Conservation (phyloP, 73 alveolate species). For the Paramecium pentaurelia region DNA sequence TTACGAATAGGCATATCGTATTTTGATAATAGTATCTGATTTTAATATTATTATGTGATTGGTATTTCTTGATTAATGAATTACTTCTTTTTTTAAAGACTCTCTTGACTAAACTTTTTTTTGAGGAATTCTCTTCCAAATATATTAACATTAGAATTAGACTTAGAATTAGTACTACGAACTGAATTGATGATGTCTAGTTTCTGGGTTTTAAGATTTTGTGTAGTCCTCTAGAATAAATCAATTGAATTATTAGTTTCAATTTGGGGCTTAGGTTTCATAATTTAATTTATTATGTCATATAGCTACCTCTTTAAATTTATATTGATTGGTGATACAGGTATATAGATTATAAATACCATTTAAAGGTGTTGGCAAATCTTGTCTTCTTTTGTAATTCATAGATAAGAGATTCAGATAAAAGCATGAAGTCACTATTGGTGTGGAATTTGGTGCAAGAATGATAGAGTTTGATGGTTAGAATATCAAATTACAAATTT, state of each 20-base stretch:
- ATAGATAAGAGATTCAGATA: conserved; percentile 87
- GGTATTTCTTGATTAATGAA: neutral
- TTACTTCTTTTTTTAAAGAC: neutral
- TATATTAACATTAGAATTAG: neutral
- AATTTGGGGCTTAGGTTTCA: neutral
- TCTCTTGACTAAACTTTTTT: neutral
- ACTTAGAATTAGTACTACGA: neutral
- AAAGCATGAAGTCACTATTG: conserved; percentile 91
- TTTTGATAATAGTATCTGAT: neutral
- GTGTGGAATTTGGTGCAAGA: conserved; percentile 94
- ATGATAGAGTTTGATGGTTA: conserved; percentile 71
- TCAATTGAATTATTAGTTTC: neutral
- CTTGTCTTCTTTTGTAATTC: conserved; percentile 88
- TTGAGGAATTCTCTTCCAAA: neutral
- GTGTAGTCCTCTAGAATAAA: neutral
- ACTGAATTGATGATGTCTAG: neutral
- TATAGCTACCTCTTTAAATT: conserved; percentile 79
- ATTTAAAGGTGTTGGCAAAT: conserved; percentile 89
- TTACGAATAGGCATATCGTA: neutral
- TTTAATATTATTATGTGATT: neutral
- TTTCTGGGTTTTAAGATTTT: neutral
- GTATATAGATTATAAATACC: neutral
- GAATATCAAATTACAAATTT: conserved; percentile 83
- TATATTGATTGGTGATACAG: conserved; percentile 84
- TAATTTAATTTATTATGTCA: conserved; percentile 55